Evolutionary conservation across 2,329 filamentous ascomycete species (phyloP).

Genomic region (Curvularia spicifera): DNA sequence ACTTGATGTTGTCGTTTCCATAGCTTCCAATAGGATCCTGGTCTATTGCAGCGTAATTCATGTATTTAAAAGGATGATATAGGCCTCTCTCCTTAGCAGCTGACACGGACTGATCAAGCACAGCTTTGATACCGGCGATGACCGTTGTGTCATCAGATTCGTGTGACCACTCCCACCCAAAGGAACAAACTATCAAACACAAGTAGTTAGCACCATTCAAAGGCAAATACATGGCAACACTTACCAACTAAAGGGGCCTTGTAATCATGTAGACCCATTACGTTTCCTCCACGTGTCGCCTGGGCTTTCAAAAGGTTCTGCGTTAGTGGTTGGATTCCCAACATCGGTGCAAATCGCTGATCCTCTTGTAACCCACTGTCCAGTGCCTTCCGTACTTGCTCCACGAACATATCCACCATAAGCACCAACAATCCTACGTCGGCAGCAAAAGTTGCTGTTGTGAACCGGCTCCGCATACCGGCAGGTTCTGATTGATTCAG

Average conservation of each 20-base stretch:
- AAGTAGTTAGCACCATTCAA: not conserved
- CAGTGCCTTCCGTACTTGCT: slow-evolving; percentile 5
- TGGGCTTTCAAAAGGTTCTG: slow-evolving; percentile 3
- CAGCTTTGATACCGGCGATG: not conserved
- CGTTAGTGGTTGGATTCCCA: slow-evolving; percentile 2
- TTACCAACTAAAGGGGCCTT: not conserved
- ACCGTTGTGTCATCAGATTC: not conserved
- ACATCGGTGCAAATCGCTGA: slow-evolving; percentile 2
- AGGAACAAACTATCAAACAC: slow-evolving; percentile 1
- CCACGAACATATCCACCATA: not conserved
- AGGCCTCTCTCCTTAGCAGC: slow-evolving; percentile 12
- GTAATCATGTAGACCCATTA: slow-evolving; percentile 1
- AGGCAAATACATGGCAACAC: not conserved
- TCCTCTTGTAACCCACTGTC: not conserved
- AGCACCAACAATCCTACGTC: not conserved
- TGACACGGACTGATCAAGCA: slow-evolving; percentile 1
- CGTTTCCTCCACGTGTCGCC: not conserved
- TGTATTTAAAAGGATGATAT: slow-evolving; percentile 47
- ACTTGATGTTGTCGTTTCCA: slow-evolving; percentile 42
- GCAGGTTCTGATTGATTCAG: slow-evolving; percentile 5
- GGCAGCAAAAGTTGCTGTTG: slow-evolving; percentile 1
- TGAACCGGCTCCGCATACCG: slow-evolving; percentile 4
- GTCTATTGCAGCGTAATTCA: slow-evolving; percentile 55
- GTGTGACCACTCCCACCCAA: slow-evolving; percentile 7
- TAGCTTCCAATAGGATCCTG: slow-evolving; percentile 52